Percentiles rank a stretch among this genome's conserved stretches.
These are phyloP conservation scores for Cinnamomum chago DNA, from an alignment of 164 flowering plant genomes.

Conservation along the genomic window DNA sequence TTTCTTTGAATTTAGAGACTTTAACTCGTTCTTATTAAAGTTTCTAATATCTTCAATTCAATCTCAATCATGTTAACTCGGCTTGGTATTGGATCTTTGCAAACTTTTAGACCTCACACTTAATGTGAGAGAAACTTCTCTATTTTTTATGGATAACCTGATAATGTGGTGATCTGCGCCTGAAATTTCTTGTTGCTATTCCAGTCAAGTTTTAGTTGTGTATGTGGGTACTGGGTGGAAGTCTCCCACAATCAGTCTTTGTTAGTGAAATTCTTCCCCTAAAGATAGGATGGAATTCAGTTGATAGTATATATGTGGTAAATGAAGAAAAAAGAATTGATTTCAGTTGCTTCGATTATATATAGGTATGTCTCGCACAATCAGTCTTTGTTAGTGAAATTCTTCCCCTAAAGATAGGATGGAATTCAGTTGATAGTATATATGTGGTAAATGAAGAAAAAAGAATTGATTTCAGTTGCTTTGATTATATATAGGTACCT, in stretches of 20 bases:
- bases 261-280: background rate
- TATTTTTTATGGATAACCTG: background rate
- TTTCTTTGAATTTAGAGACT: too few species aligned
- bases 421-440: too few species aligned
- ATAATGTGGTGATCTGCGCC: background rate
- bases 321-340: background rate
- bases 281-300: background rate
- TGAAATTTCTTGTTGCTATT: background rate
- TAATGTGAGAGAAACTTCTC: background rate
- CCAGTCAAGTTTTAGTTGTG: background rate
- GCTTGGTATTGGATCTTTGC: too few species aligned
- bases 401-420: too few species aligned
- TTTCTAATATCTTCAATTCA: background rate
- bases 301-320: background rate
- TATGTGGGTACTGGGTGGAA: background rate
- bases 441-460: too few species aligned
- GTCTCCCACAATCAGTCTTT: background rate
- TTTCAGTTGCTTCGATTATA: background rate
- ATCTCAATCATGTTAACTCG: background rate
- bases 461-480: too few species aligned
- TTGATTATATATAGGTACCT: conserved; percentile 62
- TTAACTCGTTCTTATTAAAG: background rate
- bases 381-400: too few species aligned
- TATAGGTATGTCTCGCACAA: too few species aligned
- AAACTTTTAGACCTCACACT: background rate